Evolutionary conservation across 306 rosid genomes (phyloP).

Genomic region (Ormosia semicastrata): DNA sequence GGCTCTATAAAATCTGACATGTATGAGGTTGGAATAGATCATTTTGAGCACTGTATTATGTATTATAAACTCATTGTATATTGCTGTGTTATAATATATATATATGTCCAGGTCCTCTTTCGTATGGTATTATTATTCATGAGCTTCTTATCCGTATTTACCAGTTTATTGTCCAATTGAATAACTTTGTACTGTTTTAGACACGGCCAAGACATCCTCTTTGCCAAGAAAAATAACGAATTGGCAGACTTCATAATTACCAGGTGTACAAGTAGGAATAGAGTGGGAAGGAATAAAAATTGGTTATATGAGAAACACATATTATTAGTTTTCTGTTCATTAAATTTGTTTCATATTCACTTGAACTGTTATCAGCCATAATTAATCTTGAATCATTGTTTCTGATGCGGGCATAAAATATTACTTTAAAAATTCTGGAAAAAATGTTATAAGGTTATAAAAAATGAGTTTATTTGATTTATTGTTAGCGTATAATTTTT

Average conservation of each 20-base stretch:
- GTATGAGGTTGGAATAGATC: slow-evolving; percentile 16
- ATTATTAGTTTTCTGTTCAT: neutral
- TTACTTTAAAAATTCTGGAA: neutral
- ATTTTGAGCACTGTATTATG: slow-evolving; percentile 21
- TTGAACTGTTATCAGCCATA: neutral
- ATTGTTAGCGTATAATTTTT: too few species aligned
- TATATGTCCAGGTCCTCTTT: neutral
- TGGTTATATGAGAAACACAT: neutral
- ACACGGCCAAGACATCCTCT: neutral
- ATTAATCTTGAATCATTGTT: neutral
- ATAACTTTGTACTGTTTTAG: neutral
- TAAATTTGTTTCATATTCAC: neutral
- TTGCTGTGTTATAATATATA: neutral
- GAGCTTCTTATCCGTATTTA: neutral
- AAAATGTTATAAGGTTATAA: neutral
- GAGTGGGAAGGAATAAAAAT: neutral
- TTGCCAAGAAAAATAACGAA: neutral
- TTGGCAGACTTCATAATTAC: neutral
- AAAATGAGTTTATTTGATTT: too few species aligned
- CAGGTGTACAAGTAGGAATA: neutral
- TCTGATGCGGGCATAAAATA: neutral
- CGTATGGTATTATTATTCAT: neutral
- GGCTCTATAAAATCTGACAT: slow-evolving; percentile 4
- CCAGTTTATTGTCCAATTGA: neutral
- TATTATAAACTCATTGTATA: slow-evolving; percentile 4